These are phyloP conservation scores for Galium porrigens DNA, from an alignment of 305 asterid genomes.

Conservation along the genomic window DNA sequence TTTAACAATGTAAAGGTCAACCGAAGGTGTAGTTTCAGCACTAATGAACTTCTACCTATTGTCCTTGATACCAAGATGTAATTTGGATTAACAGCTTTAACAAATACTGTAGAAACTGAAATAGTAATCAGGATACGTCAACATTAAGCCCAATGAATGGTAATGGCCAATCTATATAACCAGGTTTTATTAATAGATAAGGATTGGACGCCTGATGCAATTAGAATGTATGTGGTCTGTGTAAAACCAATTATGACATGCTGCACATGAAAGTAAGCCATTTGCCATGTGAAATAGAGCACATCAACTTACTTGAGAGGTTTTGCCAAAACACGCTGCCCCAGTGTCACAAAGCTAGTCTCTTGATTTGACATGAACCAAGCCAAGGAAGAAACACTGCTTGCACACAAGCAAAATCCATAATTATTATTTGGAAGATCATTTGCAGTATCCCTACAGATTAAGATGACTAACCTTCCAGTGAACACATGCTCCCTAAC, in stretches of 20 bases:
- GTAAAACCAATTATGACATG: neutral
- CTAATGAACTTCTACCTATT: neutral
- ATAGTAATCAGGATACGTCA: neutral
- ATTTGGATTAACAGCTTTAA: neutral
- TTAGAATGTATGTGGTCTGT: neutral
- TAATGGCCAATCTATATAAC: neutral
- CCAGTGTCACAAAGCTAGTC: slow-evolving; percentile 96
- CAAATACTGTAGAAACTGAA: neutral
- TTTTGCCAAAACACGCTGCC: slow-evolving; percentile 88
- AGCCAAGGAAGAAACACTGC: slow-evolving; percentile 98
- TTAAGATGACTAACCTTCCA: slow-evolving; percentile 52
- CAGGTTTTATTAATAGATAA: neutral
- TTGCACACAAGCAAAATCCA: slow-evolving; percentile 13
- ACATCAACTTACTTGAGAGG: slow-evolving; percentile 67
- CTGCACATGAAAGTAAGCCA: neutral
- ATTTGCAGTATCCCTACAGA: slow-evolving; percentile 2
- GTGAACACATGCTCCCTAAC: slow-evolving; percentile 96
- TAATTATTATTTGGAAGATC: neutral
- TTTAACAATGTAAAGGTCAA: neutral
- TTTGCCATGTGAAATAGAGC: neutral
- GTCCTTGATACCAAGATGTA: neutral
- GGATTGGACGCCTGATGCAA: neutral
- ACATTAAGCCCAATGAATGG: neutral
- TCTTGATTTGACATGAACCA: slow-evolving; percentile 99
- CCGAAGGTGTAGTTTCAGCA: neutral